Base-by-base conservation (phyloP, 192 early-diverging fungal species). In the Linnemannia hyalina region DNA sequence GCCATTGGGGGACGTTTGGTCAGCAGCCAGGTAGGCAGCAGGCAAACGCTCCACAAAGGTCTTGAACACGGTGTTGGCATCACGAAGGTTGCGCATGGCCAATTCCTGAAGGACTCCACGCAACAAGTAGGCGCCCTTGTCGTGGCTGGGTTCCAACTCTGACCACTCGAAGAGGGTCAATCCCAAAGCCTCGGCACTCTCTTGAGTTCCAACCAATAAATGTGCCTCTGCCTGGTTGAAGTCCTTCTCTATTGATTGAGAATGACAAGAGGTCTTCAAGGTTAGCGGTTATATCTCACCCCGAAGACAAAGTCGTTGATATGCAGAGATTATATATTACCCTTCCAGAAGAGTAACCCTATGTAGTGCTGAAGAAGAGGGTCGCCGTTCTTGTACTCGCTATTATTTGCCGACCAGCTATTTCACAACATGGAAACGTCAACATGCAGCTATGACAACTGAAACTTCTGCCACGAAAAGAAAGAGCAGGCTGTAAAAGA, bases 141-240 rank as follows among this genome's bases (percentile, higher is more conserved):
- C 96, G 26, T 80, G 76, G 29, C 85, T 86, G n/a, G 91, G 91
- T 22, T 92, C 91, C 70, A 90, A 77, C 42, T 82, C 83, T 26
- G 94, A 92, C 96, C 96, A 98, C 60, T 96, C 95, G 74, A 89
- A 93, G 38, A 95, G 92, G 91, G 98, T 94, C 46, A 91, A 83
- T 2, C 94, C 98, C 20, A 94, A 81, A 29, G 93, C 90, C 74
- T 90, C 88, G 23, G 95, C 96, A 80, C 96, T 96, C 78, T 97
- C 96, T 22, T 93, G 65, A 11, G 95, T 96, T 55, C 98, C 98
- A 36, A 96, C 92, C 55, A 97, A 73, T 60, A 97, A 95, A 88
- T 99, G 98, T 74, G 88, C 83, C 83, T 99, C 98, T 63, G 97
- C 97, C 70, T 95, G 93, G 77, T 89, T 89, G 80, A 95, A 98